Percentiles rank a stretch among this genome's conserved stretches.
These are phyloP conservation scores for Beauveria sp. DNA, from an alignment of 2,329 filamentous ascomycete species.

Conservation along the genomic window DNA sequence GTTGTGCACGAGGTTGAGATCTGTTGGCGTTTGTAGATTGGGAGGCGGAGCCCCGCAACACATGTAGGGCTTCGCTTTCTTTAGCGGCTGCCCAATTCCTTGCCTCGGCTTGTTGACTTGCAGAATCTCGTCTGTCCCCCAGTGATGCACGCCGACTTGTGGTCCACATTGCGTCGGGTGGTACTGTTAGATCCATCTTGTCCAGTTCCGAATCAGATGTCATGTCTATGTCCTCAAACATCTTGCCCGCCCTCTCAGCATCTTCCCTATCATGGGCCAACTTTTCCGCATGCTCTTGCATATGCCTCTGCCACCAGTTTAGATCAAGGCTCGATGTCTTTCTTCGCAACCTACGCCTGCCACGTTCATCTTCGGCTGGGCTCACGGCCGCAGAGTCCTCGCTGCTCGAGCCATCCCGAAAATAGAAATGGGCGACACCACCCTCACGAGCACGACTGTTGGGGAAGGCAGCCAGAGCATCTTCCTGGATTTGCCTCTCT, in stretches of 20 bases:
- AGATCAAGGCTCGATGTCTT: conserved; percentile 57
- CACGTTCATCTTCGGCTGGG: conserved; percentile 22
- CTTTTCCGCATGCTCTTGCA: conserved; percentile 69
- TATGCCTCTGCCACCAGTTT: conserved; percentile 70
- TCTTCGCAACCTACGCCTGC: conserved; percentile 33
- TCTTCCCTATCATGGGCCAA: conserved; percentile 34
- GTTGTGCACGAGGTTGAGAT: conserved; percentile 10
- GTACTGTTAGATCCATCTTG: conserved; percentile 32
- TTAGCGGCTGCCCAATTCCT: conserved; percentile 19
- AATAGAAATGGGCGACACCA: conserved; percentile 63
- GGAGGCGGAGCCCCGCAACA: conserved; percentile 8
- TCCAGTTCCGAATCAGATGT: conserved; percentile 35
- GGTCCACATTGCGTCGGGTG: conserved; percentile 35
- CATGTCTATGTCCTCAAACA: conserved; percentile 21
- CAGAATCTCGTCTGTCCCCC: conserved; percentile 21
- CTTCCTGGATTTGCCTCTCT: conserved; percentile 70
- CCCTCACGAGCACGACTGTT: conserved; percentile 63
- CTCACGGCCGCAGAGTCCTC: conserved; percentile 37
- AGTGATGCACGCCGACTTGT: conserved; percentile 25
- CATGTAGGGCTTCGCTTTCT: conserved; percentile 6
- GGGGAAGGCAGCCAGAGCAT: conserved; percentile 68
- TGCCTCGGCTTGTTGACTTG: conserved; percentile 16
- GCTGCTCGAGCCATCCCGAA: conserved; percentile 55
- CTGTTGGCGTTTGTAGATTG: conserved; percentile 2
- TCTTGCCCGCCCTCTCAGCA: conserved; percentile 11